Percentiles rank a stretch among this genome's conserved stretches.
These are phyloP conservation scores for Spathaspora girioi DNA, from an alignment of 805 yeast genomes.

Conservation along the genomic window DNA sequence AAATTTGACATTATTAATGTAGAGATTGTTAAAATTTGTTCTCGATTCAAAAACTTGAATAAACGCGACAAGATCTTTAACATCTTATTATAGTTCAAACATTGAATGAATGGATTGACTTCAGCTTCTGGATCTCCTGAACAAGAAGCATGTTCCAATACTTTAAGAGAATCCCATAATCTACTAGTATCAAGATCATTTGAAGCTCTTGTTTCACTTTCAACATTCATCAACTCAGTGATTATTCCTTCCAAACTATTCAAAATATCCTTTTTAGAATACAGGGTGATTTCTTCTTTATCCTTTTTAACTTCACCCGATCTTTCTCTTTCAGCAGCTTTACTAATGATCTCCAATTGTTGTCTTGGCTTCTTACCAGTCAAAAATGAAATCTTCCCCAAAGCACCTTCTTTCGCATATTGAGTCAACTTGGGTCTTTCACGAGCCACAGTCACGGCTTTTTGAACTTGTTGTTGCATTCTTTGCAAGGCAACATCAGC, in stretches of 20 bases:
- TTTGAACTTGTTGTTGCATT: conserved; percentile 97
- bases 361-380: conserved; percentile 85
- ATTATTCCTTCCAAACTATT: conserved; percentile 75
- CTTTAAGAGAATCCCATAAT: conserved; percentile 76
- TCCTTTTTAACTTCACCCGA: conserved; percentile 20
- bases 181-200: conserved; percentile 33
- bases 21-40: conserved; percentile 72
- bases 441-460: conserved; percentile 92
- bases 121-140: conserved; percentile 45
- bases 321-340: conserved; percentile 44
- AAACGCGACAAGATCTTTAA: conserved; percentile 85
- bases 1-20: conserved; percentile 77
- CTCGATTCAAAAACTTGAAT: conserved; percentile 74
- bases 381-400: conserved; percentile 80
- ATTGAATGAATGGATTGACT: conserved; percentile 77
- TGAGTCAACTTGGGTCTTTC: conserved; percentile 71
- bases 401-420: conserved; percentile 76
- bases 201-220: conserved; percentile 49
- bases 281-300: conserved; percentile 19
- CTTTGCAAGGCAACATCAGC: conserved; percentile 91
- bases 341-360: conserved; percentile 63
- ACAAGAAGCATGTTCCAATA: conserved; percentile 59
- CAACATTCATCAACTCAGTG: conserved; percentile 71
- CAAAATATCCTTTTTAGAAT: conserved; percentile 46
- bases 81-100: conserved; percentile 81